Base-by-base conservation (phyloP, 139 green algal species). In the Chlamydomonas sp. region DNA sequence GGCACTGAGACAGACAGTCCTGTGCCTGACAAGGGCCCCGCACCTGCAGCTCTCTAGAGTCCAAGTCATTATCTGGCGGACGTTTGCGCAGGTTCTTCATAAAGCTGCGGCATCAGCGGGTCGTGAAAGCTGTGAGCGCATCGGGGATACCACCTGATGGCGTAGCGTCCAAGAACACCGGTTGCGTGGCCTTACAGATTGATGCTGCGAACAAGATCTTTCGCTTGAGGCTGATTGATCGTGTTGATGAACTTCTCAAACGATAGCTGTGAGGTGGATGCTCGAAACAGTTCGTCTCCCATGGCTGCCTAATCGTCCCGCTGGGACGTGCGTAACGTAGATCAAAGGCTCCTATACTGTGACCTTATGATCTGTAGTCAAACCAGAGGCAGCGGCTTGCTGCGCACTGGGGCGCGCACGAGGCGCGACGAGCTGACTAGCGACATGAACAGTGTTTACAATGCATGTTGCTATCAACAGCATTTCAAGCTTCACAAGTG, bases 171-270 rank as follows among this genome's bases (percentile, higher is more conserved):
- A 57, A 76, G 3, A 72, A 1, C 14, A 83, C n/a, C 17, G 58
- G 17, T 63, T 16, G 5, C 57, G 1, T 8, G 6, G 2, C 71
- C 83, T 76, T 76, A 96, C 95, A 85, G 92, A 77, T 99, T 99
- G 80, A 99, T 99, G 84, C 68, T 93, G 0, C 93, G 89, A 3
- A 99, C 98, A 0, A 99, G 93, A 82, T 99, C 96, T 63, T 90
- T 90, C 0, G 93, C 91, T 14, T 84, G 61, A 17, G 92, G 84
- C 79, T 92, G 88, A 58, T 94, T 94, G 87, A 96, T 95, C 0
- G 91, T 90, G 60, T 90, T 89, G 64, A 88, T 83, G 75, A 88
- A 88, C 8, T 83, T 83, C 64, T 83, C 84, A 75, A 83, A 82
- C 2, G 66, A 83, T 4, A 82, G 75, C 75, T 83, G 75, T 2